Evolutionary conservation across 805 yeast species (phyloP).

Genomic region (Yarrowia deformans): DNA sequence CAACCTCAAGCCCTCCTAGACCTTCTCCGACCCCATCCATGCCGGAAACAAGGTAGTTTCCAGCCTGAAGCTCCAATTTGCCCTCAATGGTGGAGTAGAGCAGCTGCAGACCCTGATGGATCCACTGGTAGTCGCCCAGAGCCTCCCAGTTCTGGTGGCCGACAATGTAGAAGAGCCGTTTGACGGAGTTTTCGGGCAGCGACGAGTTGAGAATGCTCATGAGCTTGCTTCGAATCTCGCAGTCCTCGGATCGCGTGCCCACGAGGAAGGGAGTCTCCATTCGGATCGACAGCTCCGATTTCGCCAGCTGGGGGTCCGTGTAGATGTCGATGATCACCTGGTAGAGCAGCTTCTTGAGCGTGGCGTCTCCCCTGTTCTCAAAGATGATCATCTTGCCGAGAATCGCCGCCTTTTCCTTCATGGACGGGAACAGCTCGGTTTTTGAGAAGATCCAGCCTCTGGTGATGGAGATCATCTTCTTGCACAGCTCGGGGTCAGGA

Average conservation of each 20-base stretch:
- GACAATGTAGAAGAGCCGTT: slow-evolving; percentile 84
- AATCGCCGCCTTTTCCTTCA: slow-evolving; percentile 94
- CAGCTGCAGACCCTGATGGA: slow-evolving; percentile 89
- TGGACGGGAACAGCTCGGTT: slow-evolving; percentile 86
- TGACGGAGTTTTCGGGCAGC: slow-evolving; percentile 76
- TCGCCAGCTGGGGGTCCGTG: slow-evolving; percentile 74
- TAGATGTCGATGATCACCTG: slow-evolving; percentile 87
- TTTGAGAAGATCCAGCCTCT: slow-evolving; percentile 89
- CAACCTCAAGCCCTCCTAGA: slow-evolving; percentile 45
- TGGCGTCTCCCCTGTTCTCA: slow-evolving; percentile 85
- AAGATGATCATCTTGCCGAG: slow-evolving; percentile 92
- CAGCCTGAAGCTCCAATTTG: slow-evolving; percentile 55
- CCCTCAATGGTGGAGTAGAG: slow-evolving; percentile 77
- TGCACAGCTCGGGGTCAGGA: slow-evolving; percentile 73
- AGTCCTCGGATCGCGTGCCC: slow-evolving; percentile 86
- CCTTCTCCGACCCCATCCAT: slow-evolving; percentile 45
- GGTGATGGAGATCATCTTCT: slow-evolving; percentile 77
- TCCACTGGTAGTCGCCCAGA: slow-evolving; percentile 91
- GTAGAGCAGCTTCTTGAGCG: slow-evolving; percentile 78
- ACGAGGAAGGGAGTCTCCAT: slow-evolving; percentile 96
- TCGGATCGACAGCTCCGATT: slow-evolving; percentile 89
- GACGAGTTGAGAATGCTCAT: slow-evolving; percentile 81
- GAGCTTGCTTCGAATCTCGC: slow-evolving; percentile 72
- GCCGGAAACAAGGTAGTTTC: slow-evolving; percentile 53
- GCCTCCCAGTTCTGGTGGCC: slow-evolving; percentile 98